These are phyloP conservation scores for Cytospora leucostoma DNA, from an alignment of 2,329 filamentous ascomycete genomes.

Conservation along the genomic window DNA sequence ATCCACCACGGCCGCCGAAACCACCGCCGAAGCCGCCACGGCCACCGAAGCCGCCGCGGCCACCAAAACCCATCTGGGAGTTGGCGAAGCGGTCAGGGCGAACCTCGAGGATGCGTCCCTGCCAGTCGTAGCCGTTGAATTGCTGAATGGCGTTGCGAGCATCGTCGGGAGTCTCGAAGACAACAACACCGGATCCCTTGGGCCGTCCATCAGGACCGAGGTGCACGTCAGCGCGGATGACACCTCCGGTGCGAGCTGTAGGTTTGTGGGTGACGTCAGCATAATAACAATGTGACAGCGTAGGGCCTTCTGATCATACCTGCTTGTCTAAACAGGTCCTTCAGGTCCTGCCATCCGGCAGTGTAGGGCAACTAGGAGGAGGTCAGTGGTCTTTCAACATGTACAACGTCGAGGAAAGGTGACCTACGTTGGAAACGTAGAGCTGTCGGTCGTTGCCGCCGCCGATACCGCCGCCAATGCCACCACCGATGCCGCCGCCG, in stretches of 20 bases:
- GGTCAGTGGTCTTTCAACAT: constrained; percentile 31
- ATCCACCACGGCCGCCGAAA: constrained; percentile 50
- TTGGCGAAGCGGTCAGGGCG: constrained; percentile 93
- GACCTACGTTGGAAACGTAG: constrained; percentile 96
- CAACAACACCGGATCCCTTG: constrained; percentile 95
- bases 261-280: constrained; percentile 6
- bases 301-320: constrained; percentile 61
- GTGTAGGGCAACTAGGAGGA: constrained; percentile 83
- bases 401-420: constrained; percentile 4
- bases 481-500: constrained; percentile 48
- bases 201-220: constrained; percentile 87
- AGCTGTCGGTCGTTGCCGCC: constrained; percentile 80
- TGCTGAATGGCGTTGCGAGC: constrained; percentile 94
- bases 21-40: constrained; percentile 62
- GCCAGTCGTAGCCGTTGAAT: constrained; percentile 99
- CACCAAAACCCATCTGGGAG: constrained; percentile 52
- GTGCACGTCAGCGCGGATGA: constrained; percentile 95
- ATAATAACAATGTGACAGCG: neutral
- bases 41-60: constrained; percentile 60
- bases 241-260: constrained; percentile 66
- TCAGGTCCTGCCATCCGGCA: constrained; percentile 97
- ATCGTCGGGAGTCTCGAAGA: constrained; percentile 91
- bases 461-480: constrained; percentile 58
- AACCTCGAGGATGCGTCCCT: constrained; percentile 88
- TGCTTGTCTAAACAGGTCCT: constrained; percentile 97